phyloP scores from a whole-genome alignment of 305 asterid species.

The Rubia peregrina region DNA sequence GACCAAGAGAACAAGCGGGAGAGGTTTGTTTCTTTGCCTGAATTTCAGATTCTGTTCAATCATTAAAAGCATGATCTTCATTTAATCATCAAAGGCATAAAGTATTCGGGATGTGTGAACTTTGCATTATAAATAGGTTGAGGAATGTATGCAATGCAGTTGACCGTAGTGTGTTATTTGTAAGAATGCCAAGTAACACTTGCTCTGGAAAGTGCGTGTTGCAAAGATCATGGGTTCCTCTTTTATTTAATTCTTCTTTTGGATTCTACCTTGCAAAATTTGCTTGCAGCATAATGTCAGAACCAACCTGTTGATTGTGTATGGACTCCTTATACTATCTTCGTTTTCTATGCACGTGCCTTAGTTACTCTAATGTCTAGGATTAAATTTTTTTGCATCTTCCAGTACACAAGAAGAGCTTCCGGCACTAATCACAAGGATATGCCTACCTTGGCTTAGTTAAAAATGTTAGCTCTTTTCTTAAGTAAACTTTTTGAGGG shows the following conservation, averaged over 20 bases:
- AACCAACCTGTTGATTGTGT: background rate
- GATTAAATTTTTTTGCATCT: background rate
- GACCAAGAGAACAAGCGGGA: slow-evolving; percentile 90
- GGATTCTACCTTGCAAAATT: background rate
- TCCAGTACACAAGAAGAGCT: background rate
- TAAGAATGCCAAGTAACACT: background rate
- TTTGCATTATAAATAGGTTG: background rate
- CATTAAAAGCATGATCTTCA: background rate
- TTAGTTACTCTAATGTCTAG: background rate
- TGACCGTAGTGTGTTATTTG: background rate
- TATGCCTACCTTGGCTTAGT: background rate
- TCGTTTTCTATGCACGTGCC: background rate
- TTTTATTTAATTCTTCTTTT: background rate
- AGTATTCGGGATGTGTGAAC: background rate
- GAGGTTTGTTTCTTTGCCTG: slow-evolving; percentile 36
- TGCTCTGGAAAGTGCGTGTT: background rate
- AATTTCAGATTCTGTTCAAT: slow-evolving; percentile 12
- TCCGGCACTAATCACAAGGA: background rate
- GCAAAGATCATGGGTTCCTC: background rate
- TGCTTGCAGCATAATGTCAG: background rate
- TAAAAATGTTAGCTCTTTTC: background rate
- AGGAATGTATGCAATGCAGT: background rate
- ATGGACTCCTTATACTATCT: background rate
- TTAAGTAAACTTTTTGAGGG: background rate
- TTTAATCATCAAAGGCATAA: background rate